These are phyloP conservation scores for Bruguiera hainesii DNA, from an alignment of 441 rosid genomes.

Conservation along the genomic window DNA sequence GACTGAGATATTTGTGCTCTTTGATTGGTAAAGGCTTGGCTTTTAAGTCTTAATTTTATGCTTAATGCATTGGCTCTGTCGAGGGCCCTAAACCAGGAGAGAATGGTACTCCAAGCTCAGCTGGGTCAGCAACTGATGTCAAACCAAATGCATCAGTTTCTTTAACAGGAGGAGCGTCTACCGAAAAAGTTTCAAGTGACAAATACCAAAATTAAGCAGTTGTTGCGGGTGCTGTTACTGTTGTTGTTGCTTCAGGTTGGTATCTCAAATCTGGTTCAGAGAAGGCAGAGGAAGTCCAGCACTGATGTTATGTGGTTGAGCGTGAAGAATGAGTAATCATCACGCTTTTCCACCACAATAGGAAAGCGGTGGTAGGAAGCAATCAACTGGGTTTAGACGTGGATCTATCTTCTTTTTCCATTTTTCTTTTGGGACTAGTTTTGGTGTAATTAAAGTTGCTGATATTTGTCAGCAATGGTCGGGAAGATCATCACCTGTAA, in stretches of 20 bases:
- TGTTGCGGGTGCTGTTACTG: constrained; percentile 59
- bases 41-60: neutral
- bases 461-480: constrained; percentile 2
- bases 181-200: constrained; percentile 67
- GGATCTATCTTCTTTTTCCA: neutral
- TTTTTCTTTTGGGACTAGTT: neutral
- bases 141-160: constrained; percentile 43
- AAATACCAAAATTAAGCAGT: constrained; percentile 79
- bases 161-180: constrained; percentile 38
- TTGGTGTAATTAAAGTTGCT: neutral
- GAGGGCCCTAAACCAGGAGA: constrained; percentile 69
- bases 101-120: constrained; percentile 40
- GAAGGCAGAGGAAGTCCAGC: constrained; percentile 59
- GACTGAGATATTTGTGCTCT: neutral
- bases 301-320: constrained; percentile 23
- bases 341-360: neutral
- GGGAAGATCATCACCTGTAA: neutral
- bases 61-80: constrained; percentile 3
- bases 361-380: constrained; percentile 2
- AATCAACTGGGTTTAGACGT: constrained; percentile 23
- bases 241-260: constrained; percentile 75
- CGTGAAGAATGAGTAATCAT: constrained; percentile 9
- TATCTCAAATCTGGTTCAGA: constrained; percentile 64
- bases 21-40: neutral
- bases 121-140: constrained; percentile 38